These are phyloP conservation scores for Karstenula rhodostoma DNA, from an alignment of 2,329 filamentous ascomycete species.

Conservation along the genomic window DNA sequence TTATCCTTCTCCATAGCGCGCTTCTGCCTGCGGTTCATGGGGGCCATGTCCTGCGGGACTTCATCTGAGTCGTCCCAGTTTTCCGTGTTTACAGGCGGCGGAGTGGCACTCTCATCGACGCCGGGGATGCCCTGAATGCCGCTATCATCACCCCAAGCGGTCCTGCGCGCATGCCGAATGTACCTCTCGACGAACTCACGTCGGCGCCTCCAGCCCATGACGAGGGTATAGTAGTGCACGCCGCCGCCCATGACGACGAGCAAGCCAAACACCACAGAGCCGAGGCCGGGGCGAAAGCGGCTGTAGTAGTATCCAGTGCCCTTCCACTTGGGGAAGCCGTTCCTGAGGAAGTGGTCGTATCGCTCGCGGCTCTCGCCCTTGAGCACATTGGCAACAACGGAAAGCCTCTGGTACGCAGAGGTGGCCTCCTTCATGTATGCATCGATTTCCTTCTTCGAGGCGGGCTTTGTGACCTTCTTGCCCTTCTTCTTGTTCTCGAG, in stretches of 20 bases:
- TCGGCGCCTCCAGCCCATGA: conserved; percentile 88
- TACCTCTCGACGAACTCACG: conserved; percentile 91
- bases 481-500: conserved; percentile 61
- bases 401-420: conserved; percentile 83
- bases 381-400: conserved; percentile 85
- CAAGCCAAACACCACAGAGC: conserved; percentile 80
- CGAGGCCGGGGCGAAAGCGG: conserved; percentile 88
- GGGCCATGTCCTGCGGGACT: conserved; percentile 63
- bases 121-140: conserved; percentile 73
- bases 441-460: conserved; percentile 77
- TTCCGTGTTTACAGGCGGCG: conserved; percentile 31
- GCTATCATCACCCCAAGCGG: conserved; percentile 87
- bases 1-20: conserved; percentile 86
- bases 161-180: conserved; percentile 85
- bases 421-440: conserved; percentile 81
- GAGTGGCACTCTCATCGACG: conserved; percentile 53
- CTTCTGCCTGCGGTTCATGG: conserved; percentile 81
- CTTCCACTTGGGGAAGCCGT: conserved; percentile 96
- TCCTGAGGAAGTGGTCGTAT: conserved; percentile 91
- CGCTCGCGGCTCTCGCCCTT: conserved; percentile 81
- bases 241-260: conserved; percentile 84
- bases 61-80: conserved; percentile 49
- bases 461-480: conserved; percentile 72
- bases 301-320: conserved; percentile 98
- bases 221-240: conserved; percentile 85